Evolutionary conservation across 164 flowering plant genomes (phyloP), one percentile per base, ranked within the genome.

Genomic region (Akebia trifoliata): DNA sequence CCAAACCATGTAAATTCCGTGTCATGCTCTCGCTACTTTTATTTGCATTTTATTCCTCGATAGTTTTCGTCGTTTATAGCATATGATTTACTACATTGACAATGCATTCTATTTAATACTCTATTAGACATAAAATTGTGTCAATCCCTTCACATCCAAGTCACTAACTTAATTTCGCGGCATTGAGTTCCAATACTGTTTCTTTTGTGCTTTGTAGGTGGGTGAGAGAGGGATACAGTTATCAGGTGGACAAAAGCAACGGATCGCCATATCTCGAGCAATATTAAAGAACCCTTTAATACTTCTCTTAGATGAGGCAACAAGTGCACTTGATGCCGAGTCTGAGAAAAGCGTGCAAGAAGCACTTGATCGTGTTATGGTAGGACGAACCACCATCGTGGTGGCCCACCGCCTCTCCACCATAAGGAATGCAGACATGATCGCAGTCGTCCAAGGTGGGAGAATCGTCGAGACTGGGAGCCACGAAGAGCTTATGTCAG

Each of bases 331-430:
- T 20, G 98, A 93, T 76, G 82, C 96, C 0, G 98, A 93, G 71
- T 93, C 98, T 18, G 98, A 93, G 77, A 93, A 84, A 69, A 83
- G 90, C 60, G 96, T 93, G 51, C 98, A 93, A 61, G 90, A 85
- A 75, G 97, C 98, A 8, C 91, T 93, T 20, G 98, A 93, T 66
- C 90, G 94, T 32, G 94, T 79, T 12, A 93, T 90, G 97, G 92
- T 93, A 30, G 98, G 98, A 11, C 59, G 96, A 45, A 93, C 98
- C 35, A 93, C 97, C 8, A 69, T 93, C 2, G 72, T 93, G 42
- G 96, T 93, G 26, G 98, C 98, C 2, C 98, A 93, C 62, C 76
- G 98, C 3, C 87, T 93, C n/a, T 93, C 98, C 38, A 93, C 98
- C 22, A 67, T 93, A 6, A 69, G 96, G 51, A 93, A 87, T 65